These are phyloP conservation scores for Rhodotorula diobovata DNA, from an alignment of 768 basidiomycete species.

Conservation along the genomic window DNA sequence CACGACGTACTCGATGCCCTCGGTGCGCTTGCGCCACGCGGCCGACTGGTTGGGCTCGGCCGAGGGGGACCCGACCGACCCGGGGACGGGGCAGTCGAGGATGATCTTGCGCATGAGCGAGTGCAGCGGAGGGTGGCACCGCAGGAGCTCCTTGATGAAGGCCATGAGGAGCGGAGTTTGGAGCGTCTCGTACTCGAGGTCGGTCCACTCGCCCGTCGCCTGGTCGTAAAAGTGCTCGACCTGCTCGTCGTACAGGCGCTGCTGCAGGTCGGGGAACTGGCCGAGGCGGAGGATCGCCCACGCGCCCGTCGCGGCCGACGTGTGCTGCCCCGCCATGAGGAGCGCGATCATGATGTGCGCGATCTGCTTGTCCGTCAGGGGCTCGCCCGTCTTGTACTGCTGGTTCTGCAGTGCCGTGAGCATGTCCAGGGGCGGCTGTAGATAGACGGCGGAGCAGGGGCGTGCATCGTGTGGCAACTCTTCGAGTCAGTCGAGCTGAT, in stretches of 20 bases:
- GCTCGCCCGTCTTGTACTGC: slow-evolving; percentile 72
- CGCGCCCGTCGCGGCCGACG: slow-evolving; percentile 82
- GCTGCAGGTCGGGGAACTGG: slow-evolving; percentile 66
- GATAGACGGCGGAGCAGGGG: neutral
- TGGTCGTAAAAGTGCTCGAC: slow-evolving; percentile 62
- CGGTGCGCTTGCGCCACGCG: slow-evolving; percentile 35
- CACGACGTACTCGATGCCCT: slow-evolving; percentile 69
- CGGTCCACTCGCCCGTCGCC: slow-evolving; percentile 64
- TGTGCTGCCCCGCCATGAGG: slow-evolving; percentile 99
- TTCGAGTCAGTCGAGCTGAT: no score
- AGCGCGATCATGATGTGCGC: slow-evolving; percentile 98
- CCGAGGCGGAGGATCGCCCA: slow-evolving; percentile 90
- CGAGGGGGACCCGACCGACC: slow-evolving; percentile 70
- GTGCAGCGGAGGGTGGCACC: slow-evolving; percentile 92
- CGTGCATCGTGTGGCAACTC: neutral
- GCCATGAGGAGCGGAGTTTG: slow-evolving; percentile 80
- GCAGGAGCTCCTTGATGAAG: slow-evolving; percentile 87
- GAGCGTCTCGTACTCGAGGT: slow-evolving; percentile 79
- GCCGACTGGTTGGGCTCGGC: slow-evolving; percentile 46
- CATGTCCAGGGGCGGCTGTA: slow-evolving; percentile 79
- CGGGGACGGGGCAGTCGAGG: slow-evolving; percentile 73
- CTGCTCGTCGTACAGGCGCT: slow-evolving; percentile 84
- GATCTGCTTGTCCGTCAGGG: slow-evolving; percentile 79
- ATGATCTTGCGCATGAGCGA: slow-evolving; percentile 90
- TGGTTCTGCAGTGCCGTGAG: slow-evolving; percentile 79